These are phyloP conservation scores for Pyrenochaeta sp. DNA, from an alignment of 2,329 filamentous ascomycete species.

Conservation along the genomic window DNA sequence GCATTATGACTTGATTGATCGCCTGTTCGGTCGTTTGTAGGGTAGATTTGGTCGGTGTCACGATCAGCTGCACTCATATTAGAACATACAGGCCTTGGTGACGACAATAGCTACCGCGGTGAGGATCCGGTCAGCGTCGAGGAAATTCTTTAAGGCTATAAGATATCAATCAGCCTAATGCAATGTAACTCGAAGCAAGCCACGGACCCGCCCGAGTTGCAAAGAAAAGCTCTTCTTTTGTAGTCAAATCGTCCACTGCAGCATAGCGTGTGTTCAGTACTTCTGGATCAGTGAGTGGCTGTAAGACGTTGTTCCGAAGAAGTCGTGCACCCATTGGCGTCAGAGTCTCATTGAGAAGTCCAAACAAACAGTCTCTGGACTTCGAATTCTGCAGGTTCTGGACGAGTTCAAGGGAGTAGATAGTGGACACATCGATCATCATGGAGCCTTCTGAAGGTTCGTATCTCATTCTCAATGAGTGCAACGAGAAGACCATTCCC, in stretches of 20 bases:
- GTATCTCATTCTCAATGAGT: constrained; percentile 86
- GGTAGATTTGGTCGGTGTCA: constrained; percentile 72
- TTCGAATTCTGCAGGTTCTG: constrained; percentile 82
- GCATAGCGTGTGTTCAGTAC: constrained; percentile 79
- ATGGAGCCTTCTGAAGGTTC: constrained; percentile 90
- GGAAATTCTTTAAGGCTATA: constrained; percentile 72
- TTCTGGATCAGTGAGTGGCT: constrained; percentile 78
- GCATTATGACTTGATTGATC: constrained; percentile 84
- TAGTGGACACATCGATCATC: constrained; percentile 93
- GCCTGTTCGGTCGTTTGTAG: constrained; percentile 78
- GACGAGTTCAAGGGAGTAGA: constrained; percentile 86
- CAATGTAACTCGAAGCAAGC: constrained; percentile 11
- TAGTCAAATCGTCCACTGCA: constrained; percentile 81
- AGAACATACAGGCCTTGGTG: constrained; percentile 5
- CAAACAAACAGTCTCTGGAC: constrained; percentile 84
- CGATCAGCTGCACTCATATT: constrained; percentile 69
- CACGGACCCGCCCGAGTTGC: constrained; percentile 71
- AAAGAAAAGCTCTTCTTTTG: constrained; percentile 85
- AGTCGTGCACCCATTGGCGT: constrained; percentile 91
- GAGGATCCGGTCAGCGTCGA: constrained; percentile 81
- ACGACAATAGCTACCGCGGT: constrained; percentile 65
- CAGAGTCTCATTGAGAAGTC: constrained; percentile 81
- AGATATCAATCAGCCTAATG: constrained; percentile 3
- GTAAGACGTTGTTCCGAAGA: constrained; percentile 84
- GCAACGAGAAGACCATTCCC: constrained; percentile 72